phyloP scores from a whole-genome alignment of 495 filamentous ascomycete species.

The Hypoxylon rickii region DNA sequence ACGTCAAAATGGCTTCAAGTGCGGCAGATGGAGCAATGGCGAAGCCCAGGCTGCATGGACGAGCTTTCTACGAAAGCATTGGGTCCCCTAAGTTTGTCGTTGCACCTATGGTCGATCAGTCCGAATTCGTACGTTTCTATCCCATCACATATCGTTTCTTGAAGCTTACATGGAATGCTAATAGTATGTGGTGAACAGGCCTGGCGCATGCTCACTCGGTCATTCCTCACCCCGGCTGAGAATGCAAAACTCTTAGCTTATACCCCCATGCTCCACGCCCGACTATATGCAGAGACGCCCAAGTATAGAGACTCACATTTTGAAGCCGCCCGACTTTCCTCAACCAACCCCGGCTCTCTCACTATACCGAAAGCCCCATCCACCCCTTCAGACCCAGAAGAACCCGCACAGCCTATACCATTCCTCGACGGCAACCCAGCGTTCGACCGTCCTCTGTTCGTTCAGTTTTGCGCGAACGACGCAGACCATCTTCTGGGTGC shows the following conservation, averaged over 20 bases:
- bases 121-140: constrained; percentile 78
- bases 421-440: constrained; percentile 85
- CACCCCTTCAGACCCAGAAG: constrained; percentile 2
- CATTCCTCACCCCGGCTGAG: constrained; percentile 72
- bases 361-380: constrained; percentile 28
- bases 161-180: constrained; percentile 10
- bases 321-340: constrained; percentile 58
- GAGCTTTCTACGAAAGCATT: constrained; percentile 91
- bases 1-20: constrained; percentile 20
- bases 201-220: constrained; percentile 93
- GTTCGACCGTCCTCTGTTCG: constrained; percentile 85
- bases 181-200: constrained; percentile 58
- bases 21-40: constrained; percentile 2
- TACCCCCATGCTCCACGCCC: constrained; percentile 93
- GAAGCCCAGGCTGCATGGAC: constrained; percentile 71
- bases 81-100: constrained; percentile 88
- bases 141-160: not conserved
- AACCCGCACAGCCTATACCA: constrained; percentile 19
- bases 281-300: constrained; percentile 74
- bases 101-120: constrained; percentile 98
- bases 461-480: constrained; percentile 95
- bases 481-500: constrained; percentile 77
- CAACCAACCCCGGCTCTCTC: constrained; percentile 10
- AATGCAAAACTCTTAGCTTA: constrained; percentile 72
- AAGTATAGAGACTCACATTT: constrained; percentile 79